Base-by-base conservation (phyloP, 106 monocot species). In the Phalaenopsis aphrodite region DNA sequence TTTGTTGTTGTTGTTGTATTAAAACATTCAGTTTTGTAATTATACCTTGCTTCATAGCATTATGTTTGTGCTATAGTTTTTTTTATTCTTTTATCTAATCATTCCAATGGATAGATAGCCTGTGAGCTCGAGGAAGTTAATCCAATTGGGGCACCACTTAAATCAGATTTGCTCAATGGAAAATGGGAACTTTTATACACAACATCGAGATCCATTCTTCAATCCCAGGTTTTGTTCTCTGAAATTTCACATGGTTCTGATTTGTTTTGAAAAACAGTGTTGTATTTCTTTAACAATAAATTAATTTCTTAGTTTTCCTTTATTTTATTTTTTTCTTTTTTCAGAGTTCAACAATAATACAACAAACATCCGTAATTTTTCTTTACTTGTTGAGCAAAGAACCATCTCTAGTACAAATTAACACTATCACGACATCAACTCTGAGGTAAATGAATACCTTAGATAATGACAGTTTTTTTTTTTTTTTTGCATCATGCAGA, bases 101-200 rank as follows among this genome's bases (percentile, higher is more conserved):
- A 76, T 64, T 81, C 14, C 17, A 42, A 68, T 82, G 4, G 12
- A 65, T 75, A 97, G 97, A 87, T 97, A 85, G 90, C 87, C 24
- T 17, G 82, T 41, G 80, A 90, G 52, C 80, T 97, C 14, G 97
- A 97, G 82, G 97, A 85, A 41, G 68, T 85, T 36, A 90, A 88
- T 67, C n/a, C 80, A 77, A 76, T 87, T 39, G 91, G 89, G 84
- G 97, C 91, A 78, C 92, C 97, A 16, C 86, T 98, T 46, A 98
- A 98, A 77, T 94, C 97, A 38, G 78, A 92, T 84, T 84, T 94
- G 61, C 82, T 98, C 36, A 92, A 98, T 90, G 97, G 97, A 78
- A 98, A 94, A 81, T 98, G 97, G 97, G 94, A 98, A 83, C 94
- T 98, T 72, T 42, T 98, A 23, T 98, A 98, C 81, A 98, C 97